phyloP scores from a whole-genome alignment of 352 stramenopile species.

The Pythium utonaiense region DNA sequence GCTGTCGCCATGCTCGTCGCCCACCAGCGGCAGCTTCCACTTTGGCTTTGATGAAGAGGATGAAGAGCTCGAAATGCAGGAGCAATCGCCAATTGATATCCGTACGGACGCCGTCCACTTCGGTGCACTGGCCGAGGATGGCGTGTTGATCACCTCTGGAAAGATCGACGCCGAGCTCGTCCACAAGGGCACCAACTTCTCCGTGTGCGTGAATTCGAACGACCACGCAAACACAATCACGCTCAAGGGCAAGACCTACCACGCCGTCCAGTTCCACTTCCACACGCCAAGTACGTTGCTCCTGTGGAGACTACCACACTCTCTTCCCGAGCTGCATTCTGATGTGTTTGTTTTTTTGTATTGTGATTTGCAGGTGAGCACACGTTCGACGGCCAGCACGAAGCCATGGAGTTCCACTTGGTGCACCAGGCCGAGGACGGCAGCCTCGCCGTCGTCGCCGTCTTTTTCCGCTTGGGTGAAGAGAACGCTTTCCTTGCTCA shows the following conservation, averaged over 20 bases:
- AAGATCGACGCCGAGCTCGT: constrained; percentile 10
- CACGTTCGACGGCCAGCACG: constrained; percentile 50
- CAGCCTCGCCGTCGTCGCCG: constrained; percentile 44
- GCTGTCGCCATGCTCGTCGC: background rate
- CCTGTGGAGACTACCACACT: no score
- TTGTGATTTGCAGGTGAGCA: constrained; percentile 41
- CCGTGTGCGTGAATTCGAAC: background rate
- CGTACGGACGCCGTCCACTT: background rate
- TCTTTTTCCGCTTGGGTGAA: constrained; percentile 53
- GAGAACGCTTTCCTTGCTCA: constrained; percentile 56
- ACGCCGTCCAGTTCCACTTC: constrained; percentile 33
- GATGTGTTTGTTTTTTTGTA: background rate
- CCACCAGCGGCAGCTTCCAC: background rate
- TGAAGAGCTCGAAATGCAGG: background rate
- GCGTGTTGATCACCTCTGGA: background rate
- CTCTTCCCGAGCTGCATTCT: no score
- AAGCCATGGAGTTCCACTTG: constrained; percentile 64
- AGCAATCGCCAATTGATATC: constrained; percentile 20
- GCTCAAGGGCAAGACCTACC: constrained; percentile 24
- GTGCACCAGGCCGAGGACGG: constrained; percentile 61
- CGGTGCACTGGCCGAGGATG: background rate
- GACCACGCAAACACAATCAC: constrained; percentile 13
- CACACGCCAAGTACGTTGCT: constrained; percentile 53
- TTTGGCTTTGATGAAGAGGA: background rate
- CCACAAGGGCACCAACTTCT: constrained; percentile 7